Base-by-base conservation (phyloP, 306 rosid genomes). In the Ammopiptanthus mongolicus region DNA sequence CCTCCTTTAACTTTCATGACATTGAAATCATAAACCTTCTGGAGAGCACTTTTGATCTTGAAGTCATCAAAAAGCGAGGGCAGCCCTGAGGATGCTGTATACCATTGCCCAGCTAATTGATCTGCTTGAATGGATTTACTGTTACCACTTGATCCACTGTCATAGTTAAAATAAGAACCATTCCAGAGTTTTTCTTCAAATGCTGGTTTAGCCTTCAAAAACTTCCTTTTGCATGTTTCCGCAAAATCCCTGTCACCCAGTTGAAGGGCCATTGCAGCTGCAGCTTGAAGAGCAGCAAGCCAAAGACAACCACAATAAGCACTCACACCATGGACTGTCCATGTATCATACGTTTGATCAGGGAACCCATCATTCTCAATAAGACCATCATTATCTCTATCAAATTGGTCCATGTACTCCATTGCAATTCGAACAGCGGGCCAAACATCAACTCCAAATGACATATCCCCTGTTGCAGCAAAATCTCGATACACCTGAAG, bases 41-140 rank as follows among this genome's bases (percentile, higher is more conserved):
- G 86, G 10, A 95, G 95, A 53, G 97, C 56, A 86, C 96, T 92
- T 85, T 59, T 86, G 77, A 90, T 81, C 82, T 92, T 90, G 34
- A 12, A 33, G 39, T 95, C 97, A 33, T 95, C 99, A 25, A 92
- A 91, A 80, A 92, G 89, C 8, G 99, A 65, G 73, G 96, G 87
- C 71, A 95, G 78, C 46, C 99, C 97, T 6, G 97, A 90, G 77
- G 97, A 88, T 71, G 97, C 97, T 7, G 97, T 92, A 78, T 95
- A 95, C 99, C 99, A 95, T 80, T 95, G 99, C 84, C 99, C 99
- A 10, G 97, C 97, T 65, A 95, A 80, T 76, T 95, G 99, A 87
- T 95, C 99, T 2, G 99, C 97, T 83, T 95, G 97, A 75, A 95
- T 95, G 71, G 99, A 95, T 83, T 84, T 86, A 84, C 99, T 92